Evolutionary conservation across 140 eudicot genomes (phyloP), one percentile per base, ranked within the genome.

Genomic region (Bidens hawaiensis): DNA sequence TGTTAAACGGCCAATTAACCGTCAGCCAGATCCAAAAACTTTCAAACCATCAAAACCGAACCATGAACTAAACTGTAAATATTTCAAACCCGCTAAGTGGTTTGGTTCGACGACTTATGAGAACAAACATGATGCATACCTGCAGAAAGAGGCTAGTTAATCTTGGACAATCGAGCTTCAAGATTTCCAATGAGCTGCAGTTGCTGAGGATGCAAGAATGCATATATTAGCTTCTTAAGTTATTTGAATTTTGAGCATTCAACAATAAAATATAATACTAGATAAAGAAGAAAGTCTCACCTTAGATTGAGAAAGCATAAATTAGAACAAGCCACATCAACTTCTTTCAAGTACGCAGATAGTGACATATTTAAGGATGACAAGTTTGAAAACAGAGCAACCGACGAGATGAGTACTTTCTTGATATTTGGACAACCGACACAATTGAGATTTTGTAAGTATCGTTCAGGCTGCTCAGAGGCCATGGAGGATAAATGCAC

Each of bases 131-230:
- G 26, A 53, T 62, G 63, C 77, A 74, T 82, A 93, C 99, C 96
- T 88, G 99, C 51, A 93, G 96, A 73, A 93, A 93, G 56, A 93
- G 91, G 81, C 89, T 93, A 19, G 85, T 82, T 74, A 91, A 73
- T 67, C 77, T 84, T 41, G 98, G 98, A 67, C 98, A 91, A 36
- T 82, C 79, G 13, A 91, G 96, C 80, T 85, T 84, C 75, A 91
- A 79, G 59, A 72, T 72, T 80, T 91, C 98, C 95, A 91, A 75
- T 11, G 96, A 87, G 88, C 77, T 75, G 60, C 96, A 87, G 68
- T 87, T 91, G 85, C 96, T 91, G 89, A 57, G 64, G 47, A 71
- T 15, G 30, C 36, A 17, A 40, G 67, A 19, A 56, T 27, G 43
- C 21, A 65, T 27, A 22, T 22, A 25, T 45, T 22, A 56, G 11